Base-by-base conservation (phyloP, 2,329 filamentous ascomycete genomes). In the Claviceps sp. region DNA sequence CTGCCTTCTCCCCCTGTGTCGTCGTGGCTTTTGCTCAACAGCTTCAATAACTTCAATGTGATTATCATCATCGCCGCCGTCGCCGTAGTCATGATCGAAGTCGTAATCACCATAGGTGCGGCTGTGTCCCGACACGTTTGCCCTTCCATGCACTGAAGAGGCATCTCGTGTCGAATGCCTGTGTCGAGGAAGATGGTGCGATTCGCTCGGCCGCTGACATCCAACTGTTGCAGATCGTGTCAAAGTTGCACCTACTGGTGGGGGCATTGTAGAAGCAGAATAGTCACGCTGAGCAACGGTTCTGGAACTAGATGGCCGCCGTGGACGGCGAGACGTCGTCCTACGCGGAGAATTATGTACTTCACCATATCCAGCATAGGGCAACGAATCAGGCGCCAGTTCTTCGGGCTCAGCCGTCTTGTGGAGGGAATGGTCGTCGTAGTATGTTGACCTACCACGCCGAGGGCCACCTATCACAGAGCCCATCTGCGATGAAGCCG, bases 281-380 rank as follows among this genome's bases (percentile, higher is more conserved):
- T 48, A 60, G 51, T 60, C 59, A 50, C 60, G 58, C 52, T 57
- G 59, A 52, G 64, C 63, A 54, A 61, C 51, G 56, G 59, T 65
- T 54, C 57, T 62, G 38, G 56, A 55, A 47, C 46, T 49, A 20
- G 49, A 47, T 20, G 36, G 42, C 49, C 59, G 46, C 47, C 58
- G 55, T 52, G 57, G 44, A 54, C 54, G 51, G 58, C 55, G 55
- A 57, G 59, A 54, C 56, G 60, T 52, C 47, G 62, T 59, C 57
- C 60, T 59, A 57, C 63, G 59, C 57, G 58, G 59, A 56, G 59
- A 58, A 52, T 63, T 67, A 61, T 66, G 63, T 65, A 67, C 55
- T 52, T 54, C 52, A 53, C 58, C 60, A 57, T 48, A 57, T 51
- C 59, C 57, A 54, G 57, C 55, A 60, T 60, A 61, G 59, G 64